Base-by-base conservation (phyloP, 306 rosid species). In the Cicer chorassanicum region DNA sequence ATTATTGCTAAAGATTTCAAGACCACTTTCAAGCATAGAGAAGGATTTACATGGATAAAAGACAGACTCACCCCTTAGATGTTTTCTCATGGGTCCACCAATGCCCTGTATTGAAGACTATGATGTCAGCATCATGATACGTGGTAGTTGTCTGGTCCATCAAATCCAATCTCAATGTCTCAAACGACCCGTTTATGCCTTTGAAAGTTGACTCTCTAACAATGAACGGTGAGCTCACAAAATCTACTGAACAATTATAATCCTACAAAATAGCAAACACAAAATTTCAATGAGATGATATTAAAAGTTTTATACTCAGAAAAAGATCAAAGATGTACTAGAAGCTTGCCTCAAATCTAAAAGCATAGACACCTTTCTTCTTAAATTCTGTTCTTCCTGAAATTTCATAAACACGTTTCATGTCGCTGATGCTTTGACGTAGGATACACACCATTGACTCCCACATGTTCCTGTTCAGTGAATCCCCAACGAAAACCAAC, bases 81-180 rank as follows among this genome's bases (percentile, higher is more conserved):
- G 99, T 95, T 83, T 95, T 95, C 78, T 89, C 97, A 59, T 95
- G 98, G 8, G 98, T 95, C 99, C 99, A 95, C 99, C 99, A 95
- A 45, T 92, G 98, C 63, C 99, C 99, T 15, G 97, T 90, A 67
- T 95, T 95, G 83, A 95, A 95, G 80, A 95, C 89, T 73, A 95
- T 62, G 67, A 92, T 78, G 70, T 92, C 93, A 4, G 97, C 96
- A 80, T 95, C 98, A 55, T 81, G 82, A 71, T 92, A 90, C 73
- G 80, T 87, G 41, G 85, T 43, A 24, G 93, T 92, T 12, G 92
- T 82, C 74, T 13, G 78, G 74, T 90, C 99, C 98, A 95, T 95
- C 88, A 86, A 73, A 90, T 95, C 99, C 85, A 95, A 84, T 78
- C 99, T 83, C 65, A 95, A 78, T 56, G 99, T 95, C 87, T 92